Conservation (phyloP, 345 rosid genomes). For the Eucalyptus virginea region DNA sequence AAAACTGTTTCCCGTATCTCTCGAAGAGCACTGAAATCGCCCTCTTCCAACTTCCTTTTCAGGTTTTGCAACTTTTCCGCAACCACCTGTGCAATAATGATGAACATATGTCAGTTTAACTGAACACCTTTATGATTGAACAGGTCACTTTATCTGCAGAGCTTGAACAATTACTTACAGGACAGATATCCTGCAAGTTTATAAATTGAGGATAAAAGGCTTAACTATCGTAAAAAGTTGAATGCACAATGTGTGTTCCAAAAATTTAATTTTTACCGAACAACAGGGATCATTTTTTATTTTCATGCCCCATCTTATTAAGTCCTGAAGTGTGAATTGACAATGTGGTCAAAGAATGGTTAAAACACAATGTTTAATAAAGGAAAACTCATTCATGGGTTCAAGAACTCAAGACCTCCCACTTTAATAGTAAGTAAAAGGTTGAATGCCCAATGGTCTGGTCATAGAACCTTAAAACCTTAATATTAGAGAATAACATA, state of each 20-base stretch:
- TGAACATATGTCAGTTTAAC: not conserved
- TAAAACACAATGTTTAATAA: not conserved
- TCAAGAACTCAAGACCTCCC: not conserved
- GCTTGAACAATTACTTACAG: not conserved
- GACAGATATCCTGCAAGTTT: not conserved
- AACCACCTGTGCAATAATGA: constrained; percentile 44
- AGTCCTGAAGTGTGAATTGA: not conserved
- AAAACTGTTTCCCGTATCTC: constrained; percentile 72
- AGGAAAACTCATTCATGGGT: not conserved
- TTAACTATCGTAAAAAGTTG: not conserved
- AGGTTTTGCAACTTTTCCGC: constrained; percentile 38
- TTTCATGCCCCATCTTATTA: not conserved
- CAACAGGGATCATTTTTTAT: not conserved
- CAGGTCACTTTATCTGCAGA: not conserved
- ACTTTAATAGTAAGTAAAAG: not conserved
- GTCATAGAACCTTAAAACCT: not conserved
- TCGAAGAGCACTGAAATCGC: constrained; percentile 43
- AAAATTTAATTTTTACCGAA: not conserved
- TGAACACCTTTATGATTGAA: not conserved
- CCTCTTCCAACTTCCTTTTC: constrained; percentile 55
- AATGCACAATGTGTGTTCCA: not conserved
- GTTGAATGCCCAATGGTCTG: not conserved
- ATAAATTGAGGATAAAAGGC: not conserved
- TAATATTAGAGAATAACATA: not conserved
- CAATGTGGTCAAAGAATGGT: not conserved